These are phyloP conservation scores for Chytridium lagenaria DNA, from an alignment of 371 early-diverging fungal genomes.

Conservation along the genomic window DNA sequence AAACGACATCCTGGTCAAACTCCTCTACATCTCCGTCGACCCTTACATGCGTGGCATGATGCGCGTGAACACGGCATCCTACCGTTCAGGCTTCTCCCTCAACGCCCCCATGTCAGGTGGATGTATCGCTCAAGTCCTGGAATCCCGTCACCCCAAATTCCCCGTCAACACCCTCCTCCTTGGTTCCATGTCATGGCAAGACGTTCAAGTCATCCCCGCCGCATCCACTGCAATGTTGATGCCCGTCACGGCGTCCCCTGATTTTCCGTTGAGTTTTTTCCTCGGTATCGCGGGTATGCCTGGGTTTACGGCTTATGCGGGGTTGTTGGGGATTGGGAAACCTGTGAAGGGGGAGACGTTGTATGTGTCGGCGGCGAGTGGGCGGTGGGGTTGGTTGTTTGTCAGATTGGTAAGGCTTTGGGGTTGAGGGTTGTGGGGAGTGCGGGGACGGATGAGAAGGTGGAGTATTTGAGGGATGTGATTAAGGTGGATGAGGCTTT, in stretches of 20 bases:
- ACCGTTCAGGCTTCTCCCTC: conserved; percentile 62
- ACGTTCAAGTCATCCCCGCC: conserved; percentile 52
- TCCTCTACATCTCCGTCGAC: conserved; percentile 56
- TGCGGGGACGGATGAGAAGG: conserved; percentile 82
- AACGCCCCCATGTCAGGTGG: conserved; percentile 66
- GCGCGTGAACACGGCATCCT: conserved; percentile 47
- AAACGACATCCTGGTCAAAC: conserved; percentile 64
- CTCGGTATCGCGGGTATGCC: conserved; percentile 61
- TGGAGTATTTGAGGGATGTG: conserved; percentile 65
- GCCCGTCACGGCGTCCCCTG: conserved; percentile 11
- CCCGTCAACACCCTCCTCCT: conserved; percentile 68
- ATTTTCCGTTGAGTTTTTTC: conserved; percentile 54
- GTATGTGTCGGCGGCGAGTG: conserved; percentile 64
- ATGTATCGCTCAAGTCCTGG: conserved; percentile 68
- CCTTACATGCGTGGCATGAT: conserved; percentile 70
- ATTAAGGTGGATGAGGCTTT: conserved; percentile 77
- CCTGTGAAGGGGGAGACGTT: conserved; percentile 74
- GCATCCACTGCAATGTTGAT: conserved; percentile 28
- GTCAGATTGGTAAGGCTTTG: conserved; percentile 72
- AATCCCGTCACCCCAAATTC: conserved; percentile 61
- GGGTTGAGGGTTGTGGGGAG: conserved; percentile 72
- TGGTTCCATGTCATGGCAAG: conserved; percentile 64
- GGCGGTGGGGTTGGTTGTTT: conserved; percentile 65
- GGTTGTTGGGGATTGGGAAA: conserved; percentile 60
- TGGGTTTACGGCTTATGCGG: conserved; percentile 71